Evolutionary conservation across 495 filamentous ascomycete genomes (phyloP).

Genomic region (Tetracladium setigerum): DNA sequence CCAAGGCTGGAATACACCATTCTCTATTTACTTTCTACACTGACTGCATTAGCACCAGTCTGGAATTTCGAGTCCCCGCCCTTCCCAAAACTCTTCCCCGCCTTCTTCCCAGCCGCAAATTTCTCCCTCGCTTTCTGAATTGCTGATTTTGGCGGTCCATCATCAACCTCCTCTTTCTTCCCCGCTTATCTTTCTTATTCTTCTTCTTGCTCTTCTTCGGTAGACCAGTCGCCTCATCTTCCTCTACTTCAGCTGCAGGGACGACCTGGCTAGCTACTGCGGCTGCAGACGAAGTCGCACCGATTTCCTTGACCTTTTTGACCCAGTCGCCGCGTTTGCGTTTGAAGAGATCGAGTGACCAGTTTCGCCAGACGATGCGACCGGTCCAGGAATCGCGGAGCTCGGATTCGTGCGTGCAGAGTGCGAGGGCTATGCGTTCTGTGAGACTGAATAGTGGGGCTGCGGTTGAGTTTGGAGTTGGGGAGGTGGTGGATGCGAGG

Average conservation of each 20-base stretch:
- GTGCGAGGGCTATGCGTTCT: slow-evolving; percentile 38
- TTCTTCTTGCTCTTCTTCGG: slow-evolving; percentile 5
- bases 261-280: background rate
- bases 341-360: slow-evolving; percentile 84
- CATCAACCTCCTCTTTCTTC: background rate
- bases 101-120: slow-evolving; percentile 14
- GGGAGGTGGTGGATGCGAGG: slow-evolving; percentile 55
- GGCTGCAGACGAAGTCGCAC: background rate
- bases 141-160: slow-evolving; percentile 9
- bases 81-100: background rate
- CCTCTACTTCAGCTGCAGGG: background rate
- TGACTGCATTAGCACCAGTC: too few relatives aligned
- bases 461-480: slow-evolving; percentile 44
- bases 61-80: too few relatives aligned
- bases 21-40: too few relatives aligned
- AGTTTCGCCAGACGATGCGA: slow-evolving; percentile 81
- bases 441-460: slow-evolving; percentile 43
- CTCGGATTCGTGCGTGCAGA: slow-evolving; percentile 45
- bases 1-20: too few relatives aligned
- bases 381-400: slow-evolving; percentile 71
- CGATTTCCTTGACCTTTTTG: slow-evolving; percentile 12
- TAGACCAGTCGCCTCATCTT: background rate
- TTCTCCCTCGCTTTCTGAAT: slow-evolving; percentile 20
- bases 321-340: slow-evolving; percentile 20
- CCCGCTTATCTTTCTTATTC: slow-evolving; percentile 2